Evolutionary conservation across 352 stramenopile genomes (phyloP).

Genomic region (Globisporangium middletonii): DNA sequence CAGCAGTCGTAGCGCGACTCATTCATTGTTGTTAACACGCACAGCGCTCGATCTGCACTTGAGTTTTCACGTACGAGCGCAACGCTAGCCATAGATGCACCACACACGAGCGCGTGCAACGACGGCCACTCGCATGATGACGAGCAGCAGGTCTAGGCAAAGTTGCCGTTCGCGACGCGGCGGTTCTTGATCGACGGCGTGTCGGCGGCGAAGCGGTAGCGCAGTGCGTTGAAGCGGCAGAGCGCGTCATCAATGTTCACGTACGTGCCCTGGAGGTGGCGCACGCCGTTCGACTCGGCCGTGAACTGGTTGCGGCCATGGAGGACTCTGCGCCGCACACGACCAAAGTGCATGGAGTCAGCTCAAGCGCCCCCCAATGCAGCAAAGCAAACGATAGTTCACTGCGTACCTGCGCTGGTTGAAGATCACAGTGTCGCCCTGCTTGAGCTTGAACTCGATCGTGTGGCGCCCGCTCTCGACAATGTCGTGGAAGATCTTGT

Average conservation of each 20-base stretch:
- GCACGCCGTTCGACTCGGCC: slow-evolving; percentile 55
- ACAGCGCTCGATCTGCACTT: neutral
- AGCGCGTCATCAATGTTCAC: slow-evolving; percentile 85
- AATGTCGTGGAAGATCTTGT: slow-evolving; percentile 73
- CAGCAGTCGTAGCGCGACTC: neutral
- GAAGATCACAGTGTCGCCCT: slow-evolving; percentile 82
- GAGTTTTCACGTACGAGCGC: neutral
- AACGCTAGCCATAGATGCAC: neutral
- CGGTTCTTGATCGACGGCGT: slow-evolving; percentile 49
- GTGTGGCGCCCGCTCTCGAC: slow-evolving; percentile 66
- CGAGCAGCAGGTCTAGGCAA: slow-evolving; percentile 24
- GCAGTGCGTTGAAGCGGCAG: slow-evolving; percentile 78
- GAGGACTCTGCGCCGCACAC: slow-evolving; percentile 31
- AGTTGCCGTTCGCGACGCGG: slow-evolving; percentile 69
- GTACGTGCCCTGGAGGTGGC: slow-evolving; percentile 83
- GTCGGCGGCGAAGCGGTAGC: slow-evolving; percentile 38
- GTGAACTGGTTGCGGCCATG: slow-evolving; percentile 78
- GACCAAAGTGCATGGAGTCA: neutral
- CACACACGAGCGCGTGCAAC: neutral
- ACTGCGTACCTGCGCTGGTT: slow-evolving; percentile 60
- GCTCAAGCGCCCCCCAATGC: neutral
- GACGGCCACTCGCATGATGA: neutral
- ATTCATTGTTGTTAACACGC: neutral
- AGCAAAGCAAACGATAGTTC: too few relatives aligned
- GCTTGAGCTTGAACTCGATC: slow-evolving; percentile 72